Percentiles rank a stretch among this genome's conserved stretches.
Conservation (phyloP, 768 basidiomycete species). For the Lentinus tigrinus region DNA sequence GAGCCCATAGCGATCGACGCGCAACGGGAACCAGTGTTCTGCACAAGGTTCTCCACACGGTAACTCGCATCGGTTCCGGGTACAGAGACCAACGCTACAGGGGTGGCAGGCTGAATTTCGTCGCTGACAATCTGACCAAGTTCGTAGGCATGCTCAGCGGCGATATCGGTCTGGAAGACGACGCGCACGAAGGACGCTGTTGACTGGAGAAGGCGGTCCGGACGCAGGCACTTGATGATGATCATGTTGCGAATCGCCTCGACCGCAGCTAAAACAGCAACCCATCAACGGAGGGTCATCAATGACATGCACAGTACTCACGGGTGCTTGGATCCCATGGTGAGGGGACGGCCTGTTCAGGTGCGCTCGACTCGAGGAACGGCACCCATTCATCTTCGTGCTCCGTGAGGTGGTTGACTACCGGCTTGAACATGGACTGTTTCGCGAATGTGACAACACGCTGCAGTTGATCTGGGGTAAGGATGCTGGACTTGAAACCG, state of each 20-base stretch:
- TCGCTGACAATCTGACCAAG: constrained; percentile 74
- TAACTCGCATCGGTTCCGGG: constrained; percentile 99
- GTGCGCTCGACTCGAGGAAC: constrained; percentile 65
- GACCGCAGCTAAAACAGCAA: constrained; percentile 51
- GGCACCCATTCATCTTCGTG: constrained; percentile 66
- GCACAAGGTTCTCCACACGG: constrained; percentile 84
- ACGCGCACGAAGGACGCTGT: constrained; percentile 70
- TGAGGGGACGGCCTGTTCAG: constrained; percentile 69
- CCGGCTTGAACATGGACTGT: constrained; percentile 74
- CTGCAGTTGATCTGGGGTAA: constrained; percentile 66
- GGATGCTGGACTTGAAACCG: constrained; percentile 42
- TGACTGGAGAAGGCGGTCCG: constrained; percentile 87
- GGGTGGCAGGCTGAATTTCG: constrained; percentile 79
- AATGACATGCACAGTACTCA: constrained; percentile 39
- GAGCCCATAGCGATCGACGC: constrained; percentile 97
- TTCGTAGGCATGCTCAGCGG: constrained; percentile 70
- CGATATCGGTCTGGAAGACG: constrained; percentile 82
- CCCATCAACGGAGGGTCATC: constrained; percentile 13
- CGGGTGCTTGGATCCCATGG: constrained; percentile 79
- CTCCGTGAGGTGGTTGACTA: constrained; percentile 59
- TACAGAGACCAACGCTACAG: constrained; percentile 88
- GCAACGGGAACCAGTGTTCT: constrained; percentile 73
- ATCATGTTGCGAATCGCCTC: constrained; percentile 75
- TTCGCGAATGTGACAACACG: constrained; percentile 72
- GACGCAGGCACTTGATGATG: constrained; percentile 87